A percentile compares a stretch with the other conserved stretches of the same genome.
These are phyloP conservation scores for Nakaseomyces glabratus DNA, from an alignment of 1,139 yeast genomes.

Conservation along the genomic window DNA sequence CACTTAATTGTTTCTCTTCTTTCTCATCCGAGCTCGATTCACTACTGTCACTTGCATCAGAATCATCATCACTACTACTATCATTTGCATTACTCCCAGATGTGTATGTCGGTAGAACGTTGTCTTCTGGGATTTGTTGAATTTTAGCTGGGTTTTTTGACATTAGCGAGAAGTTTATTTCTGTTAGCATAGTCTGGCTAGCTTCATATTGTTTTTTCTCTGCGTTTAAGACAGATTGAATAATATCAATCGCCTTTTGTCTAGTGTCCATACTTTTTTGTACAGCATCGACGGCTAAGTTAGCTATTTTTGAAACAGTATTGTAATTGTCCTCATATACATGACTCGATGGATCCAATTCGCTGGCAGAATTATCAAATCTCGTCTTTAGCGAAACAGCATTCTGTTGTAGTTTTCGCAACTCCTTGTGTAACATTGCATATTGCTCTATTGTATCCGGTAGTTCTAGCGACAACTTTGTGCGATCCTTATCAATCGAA, in stretches of 20 bases:
- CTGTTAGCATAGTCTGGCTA: constrained; percentile 22
- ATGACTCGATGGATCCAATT: constrained; percentile 24
- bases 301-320: constrained; percentile 24
- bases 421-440: constrained; percentile 13
- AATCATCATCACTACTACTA: constrained; percentile 14
- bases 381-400: constrained; percentile 18
- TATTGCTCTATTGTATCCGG: constrained; percentile 18
- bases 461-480: constrained; percentile 9
- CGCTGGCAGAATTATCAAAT: constrained; percentile 25
- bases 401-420: constrained; percentile 18
- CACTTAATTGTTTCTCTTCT: neutral
- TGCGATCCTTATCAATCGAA: too few relatives aligned
- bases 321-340: constrained; percentile 26
- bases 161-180: constrained; percentile 22
- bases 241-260: constrained; percentile 13
- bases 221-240: constrained; percentile 18
- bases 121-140: constrained; percentile 11
- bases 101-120: constrained; percentile 25
- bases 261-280: constrained; percentile 19
- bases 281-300: constrained; percentile 21
- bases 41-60: constrained; percentile 10
- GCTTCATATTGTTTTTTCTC: constrained; percentile 18
- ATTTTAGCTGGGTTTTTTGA: constrained; percentile 23
- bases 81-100: constrained; percentile 20
- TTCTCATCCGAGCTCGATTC: neutral